Base-by-base conservation (phyloP, 1,284 basidiomycete genomes). In the Cutaneotrichosporon daszewskae region DNA sequence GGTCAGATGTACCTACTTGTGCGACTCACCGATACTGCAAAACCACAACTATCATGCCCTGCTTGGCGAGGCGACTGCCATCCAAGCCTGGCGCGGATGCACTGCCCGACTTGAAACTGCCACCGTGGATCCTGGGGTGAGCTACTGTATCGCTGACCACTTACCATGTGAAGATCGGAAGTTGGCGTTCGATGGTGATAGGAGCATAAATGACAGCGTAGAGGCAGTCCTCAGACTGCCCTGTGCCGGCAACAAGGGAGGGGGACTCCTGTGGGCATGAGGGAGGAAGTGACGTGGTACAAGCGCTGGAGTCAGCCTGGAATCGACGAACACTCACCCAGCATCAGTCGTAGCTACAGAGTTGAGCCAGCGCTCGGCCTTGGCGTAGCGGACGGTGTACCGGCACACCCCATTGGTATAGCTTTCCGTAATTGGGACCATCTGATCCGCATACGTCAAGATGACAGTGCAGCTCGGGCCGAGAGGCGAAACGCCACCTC, bases 71-170 rank as follows among this genome's bases (percentile, higher is more conserved):
- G 4, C 74, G 76, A 1, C 83, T 82, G 0, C 85, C 89, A 64
- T 92, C 85, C 4, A 94, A 72, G 11, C 84, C 87, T 12, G 84
- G 76, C 13, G 73, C 79, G 4, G 79, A 81, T 0, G 84, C 81
- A 13, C 82, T 43, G 8, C 90, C 89, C 4, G 74, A 57, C 31
- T 79, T 68, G 65, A 87, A 89, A 0, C 87, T 88, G 24, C 90
- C 89, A 13, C 90, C 90, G 57, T 89, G 88, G 40, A 90, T n/a
- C 44, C n/a, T n/a, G n/a, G n/a, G n/a, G n/a, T n/a, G n/a, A n/a
- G n/a, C n/a, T n/a, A n/a, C n/a, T n/a, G n/a, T n/a, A n/a, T n/a
- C n/a, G n/a, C n/a, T n/a, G n/a, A n/a, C n/a, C n/a, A n/a, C n/a
- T n/a, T n/a, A n/a, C n/a, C 45, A 46, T 4, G 34, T 24, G 28